These are phyloP conservation scores for Diaporthe sp. DNA, from an alignment of 2,329 filamentous ascomycete genomes.

Conservation along the genomic window DNA sequence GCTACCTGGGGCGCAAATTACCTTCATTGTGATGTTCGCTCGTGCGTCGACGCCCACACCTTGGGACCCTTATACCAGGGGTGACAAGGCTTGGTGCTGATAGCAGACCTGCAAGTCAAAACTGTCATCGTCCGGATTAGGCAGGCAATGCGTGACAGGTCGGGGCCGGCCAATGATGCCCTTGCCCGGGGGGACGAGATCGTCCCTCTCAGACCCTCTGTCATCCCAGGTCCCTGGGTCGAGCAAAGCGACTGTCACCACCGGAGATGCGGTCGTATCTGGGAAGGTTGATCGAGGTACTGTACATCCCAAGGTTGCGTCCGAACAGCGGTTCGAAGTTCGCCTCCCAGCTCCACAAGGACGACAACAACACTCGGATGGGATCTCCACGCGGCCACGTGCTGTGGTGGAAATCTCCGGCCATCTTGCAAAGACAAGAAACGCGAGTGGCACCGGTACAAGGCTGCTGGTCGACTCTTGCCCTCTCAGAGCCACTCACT, in stretches of 20 bases:
- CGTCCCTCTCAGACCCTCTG: conserved; percentile 24
- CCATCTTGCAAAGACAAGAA: conserved; percentile 27
- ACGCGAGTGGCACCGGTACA: conserved; percentile 20
- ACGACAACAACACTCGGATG: conserved; percentile 24
- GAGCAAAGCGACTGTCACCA: conserved; percentile 11
- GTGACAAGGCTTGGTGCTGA: conserved; percentile 4
- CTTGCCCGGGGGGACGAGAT: not conserved
- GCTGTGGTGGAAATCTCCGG: conserved; percentile 33
- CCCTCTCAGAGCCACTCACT: not conserved
- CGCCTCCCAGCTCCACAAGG: conserved; percentile 30
- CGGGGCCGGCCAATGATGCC: conserved; percentile 30
- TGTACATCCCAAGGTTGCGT: conserved; percentile 14
- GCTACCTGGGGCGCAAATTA: conserved; percentile 36
- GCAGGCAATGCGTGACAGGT: conserved; percentile 31
- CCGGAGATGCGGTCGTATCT: conserved; percentile 21
- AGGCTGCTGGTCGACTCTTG: conserved; percentile 24
- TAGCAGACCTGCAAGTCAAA: conserved; percentile 33
- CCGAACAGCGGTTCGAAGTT: conserved; percentile 22
- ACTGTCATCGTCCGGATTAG: conserved; percentile 15
- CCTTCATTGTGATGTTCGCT: conserved; percentile 38
- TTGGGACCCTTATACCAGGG: conserved; percentile 26
- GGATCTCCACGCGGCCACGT: conserved; percentile 30
- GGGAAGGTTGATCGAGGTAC: conserved; percentile 24
- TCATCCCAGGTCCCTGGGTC: conserved; percentile 35
- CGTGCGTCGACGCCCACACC: conserved; percentile 29